Evolutionary conservation across 177 flowering plant genomes (phyloP).

Genomic region (Vitis hybrid): DNA sequence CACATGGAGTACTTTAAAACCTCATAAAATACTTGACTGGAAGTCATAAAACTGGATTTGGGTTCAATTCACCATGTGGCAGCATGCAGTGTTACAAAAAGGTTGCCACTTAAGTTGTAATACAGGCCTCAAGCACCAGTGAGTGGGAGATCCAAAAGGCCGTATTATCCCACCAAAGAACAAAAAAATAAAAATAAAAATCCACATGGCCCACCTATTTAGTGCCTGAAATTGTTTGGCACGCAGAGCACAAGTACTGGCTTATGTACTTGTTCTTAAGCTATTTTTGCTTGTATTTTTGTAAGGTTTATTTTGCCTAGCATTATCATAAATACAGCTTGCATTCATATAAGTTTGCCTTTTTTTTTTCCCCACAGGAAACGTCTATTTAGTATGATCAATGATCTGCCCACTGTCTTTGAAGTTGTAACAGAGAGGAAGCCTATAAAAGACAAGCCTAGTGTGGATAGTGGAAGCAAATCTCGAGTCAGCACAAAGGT

Average conservation of each 20-base stretch:
- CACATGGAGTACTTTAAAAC: not conserved
- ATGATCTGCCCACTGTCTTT: slow-evolving; percentile 69
- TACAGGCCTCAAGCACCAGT: not conserved
- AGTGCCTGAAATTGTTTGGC: not conserved
- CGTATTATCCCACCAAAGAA: not conserved
- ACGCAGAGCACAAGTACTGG: not conserved
- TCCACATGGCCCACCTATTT: not conserved
- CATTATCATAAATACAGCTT: too few species aligned
- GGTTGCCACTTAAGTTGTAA: not conserved
- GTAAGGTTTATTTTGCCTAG: not conserved
- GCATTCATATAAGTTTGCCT: too few species aligned
- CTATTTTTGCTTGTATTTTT: not conserved
- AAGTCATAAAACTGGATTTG: not conserved
- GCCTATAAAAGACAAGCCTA: slow-evolving; percentile 58
- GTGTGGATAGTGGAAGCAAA: slow-evolving; percentile 58
- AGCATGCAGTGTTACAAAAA: not conserved
- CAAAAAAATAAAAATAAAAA: not conserved
- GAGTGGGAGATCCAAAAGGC: not conserved
- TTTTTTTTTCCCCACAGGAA: slow-evolving; percentile 50
- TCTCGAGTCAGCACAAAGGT: slow-evolving; percentile 62
- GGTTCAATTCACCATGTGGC: not conserved
- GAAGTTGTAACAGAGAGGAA: slow-evolving; percentile 66
- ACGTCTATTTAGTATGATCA: slow-evolving; percentile 77
- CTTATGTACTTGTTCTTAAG: not conserved
- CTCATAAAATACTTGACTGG: not conserved